Base-by-base conservation (phyloP, 202 grass and related monocot genomes). In the Eragrostis tef region DNA sequence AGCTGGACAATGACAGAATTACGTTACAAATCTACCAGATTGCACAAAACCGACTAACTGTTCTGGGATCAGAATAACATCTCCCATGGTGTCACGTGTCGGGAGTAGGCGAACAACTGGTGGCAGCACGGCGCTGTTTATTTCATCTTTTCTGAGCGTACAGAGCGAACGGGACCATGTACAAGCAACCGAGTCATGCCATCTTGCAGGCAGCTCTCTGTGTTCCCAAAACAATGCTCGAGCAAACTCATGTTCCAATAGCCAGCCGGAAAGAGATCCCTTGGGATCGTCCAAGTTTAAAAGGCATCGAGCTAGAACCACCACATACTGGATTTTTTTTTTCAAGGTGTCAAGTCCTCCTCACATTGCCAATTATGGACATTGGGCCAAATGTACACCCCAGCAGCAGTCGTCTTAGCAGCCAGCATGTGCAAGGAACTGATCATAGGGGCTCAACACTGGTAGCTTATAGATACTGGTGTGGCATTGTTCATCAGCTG, bases 381-480 rank as follows among this genome's bases (percentile, higher is more conserved):
- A 70, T 69, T 24, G 51, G 14, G n/a, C n/a, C 64, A 70, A 76
- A 74, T 24, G 19, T 48, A 61, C 71, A 68, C 31, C 50, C 27
- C 29, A 21, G 2, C 31, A 45, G 9, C 25, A 74, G 62, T 45
- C 70, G 60, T 67, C 44, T 91, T 81, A 98, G 78, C 87, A 90
- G 24, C 90, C 83, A 56, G 90, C 83, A 41, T 83, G 68, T 73
- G 88, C 72, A 17, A 93, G 85, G 73, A 99, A 99, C 65, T 87
- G 88, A 51, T 99, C 96, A 15, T 93, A 99, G 14, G 96, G 92
- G 81, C 79, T 93, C 61, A 90, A 62, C 39, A 88, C 89, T 12
- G 96, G 96, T 8, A 99, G 85, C 83, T 85, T 93, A 73, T 79
- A 98, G 50, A 88, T 82, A 74, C 77, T 84, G 45, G 85, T 73